These are phyloP conservation scores for Serendipita sp. DNA, from an alignment of 768 basidiomycete genomes.

Conservation along the genomic window DNA sequence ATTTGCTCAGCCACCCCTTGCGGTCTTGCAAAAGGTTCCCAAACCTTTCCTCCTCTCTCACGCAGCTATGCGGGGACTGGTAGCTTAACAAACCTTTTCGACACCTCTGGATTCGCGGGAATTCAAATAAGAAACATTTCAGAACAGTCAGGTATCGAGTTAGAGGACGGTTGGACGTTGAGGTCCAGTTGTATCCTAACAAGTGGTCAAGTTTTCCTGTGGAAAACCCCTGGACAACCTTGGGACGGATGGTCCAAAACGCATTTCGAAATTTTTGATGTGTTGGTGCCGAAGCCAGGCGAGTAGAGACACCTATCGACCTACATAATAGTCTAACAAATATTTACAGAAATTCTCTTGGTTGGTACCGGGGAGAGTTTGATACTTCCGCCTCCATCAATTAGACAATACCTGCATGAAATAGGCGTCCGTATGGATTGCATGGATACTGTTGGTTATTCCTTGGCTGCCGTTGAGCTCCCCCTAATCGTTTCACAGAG, in stretches of 20 bases:
- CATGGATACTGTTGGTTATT: slow-evolving; percentile 58
- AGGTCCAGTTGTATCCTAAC: slow-evolving; percentile 69
- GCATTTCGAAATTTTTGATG: slow-evolving; percentile 67
- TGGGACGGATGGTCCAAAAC: slow-evolving; percentile 48
- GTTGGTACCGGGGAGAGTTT: slow-evolving; percentile 71
- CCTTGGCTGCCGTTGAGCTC: not conserved
- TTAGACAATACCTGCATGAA: slow-evolving; percentile 51
- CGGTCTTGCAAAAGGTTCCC: too few relatives aligned
- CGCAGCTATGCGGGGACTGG: not conserved
- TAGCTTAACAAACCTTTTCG: not conserved
- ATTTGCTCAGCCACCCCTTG: too few relatives aligned
- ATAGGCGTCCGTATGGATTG: slow-evolving; percentile 80
- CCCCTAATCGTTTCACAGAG: slow-evolving; percentile 28
- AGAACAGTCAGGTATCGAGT: slow-evolving; percentile 37
- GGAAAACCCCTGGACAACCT: slow-evolving; percentile 55
- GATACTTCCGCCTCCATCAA: slow-evolving; percentile 46
- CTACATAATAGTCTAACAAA: not conserved
- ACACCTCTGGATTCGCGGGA: not conserved
- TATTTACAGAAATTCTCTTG: slow-evolving; percentile 60
- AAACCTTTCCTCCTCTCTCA: too few relatives aligned
- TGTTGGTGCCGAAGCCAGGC: slow-evolving; percentile 78
- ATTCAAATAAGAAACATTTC: not conserved
- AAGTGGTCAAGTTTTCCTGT: slow-evolving; percentile 73
- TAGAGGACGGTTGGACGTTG: slow-evolving; percentile 64
- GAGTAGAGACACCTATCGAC: slow-evolving; percentile 15